Conservation (phyloP, 768 basidiomycete genomes). For the Rhodotorula babjevae region DNA sequence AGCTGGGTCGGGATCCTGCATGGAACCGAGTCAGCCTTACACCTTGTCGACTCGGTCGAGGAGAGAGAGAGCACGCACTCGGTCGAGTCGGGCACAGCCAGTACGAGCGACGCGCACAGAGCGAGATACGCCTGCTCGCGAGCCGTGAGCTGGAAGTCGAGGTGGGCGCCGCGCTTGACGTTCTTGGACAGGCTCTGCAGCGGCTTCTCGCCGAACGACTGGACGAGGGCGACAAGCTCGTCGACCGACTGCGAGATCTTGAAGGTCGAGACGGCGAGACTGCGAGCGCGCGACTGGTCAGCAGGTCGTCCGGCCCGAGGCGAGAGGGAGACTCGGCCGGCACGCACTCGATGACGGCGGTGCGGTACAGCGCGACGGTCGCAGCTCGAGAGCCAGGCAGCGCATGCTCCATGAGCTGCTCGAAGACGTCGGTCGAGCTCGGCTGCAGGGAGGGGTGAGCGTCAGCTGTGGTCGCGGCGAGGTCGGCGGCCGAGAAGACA, state of each 20-base stretch:
- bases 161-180: conserved; percentile 7
- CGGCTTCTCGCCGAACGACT: conserved; percentile 18
- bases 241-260: conserved; percentile 2
- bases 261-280: conserved; percentile 11
- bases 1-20: conserved; percentile 6
- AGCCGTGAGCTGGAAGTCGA: background rate
- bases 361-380: conserved; percentile 14
- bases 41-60: rapidly evolving
- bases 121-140: conserved; percentile 24
- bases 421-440: background rate
- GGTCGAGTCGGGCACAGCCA: background rate
- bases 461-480: background rate
- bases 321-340: no score
- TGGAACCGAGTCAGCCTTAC: background rate
- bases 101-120: conserved; percentile 15
- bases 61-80: background rate
- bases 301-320: background rate
- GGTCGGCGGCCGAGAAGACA: rapidly evolving
- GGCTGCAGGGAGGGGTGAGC: background rate
- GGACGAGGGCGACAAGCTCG: conserved; percentile 6
- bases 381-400: background rate
- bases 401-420: conserved; percentile 9
- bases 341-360: background rate
- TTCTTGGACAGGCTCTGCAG: conserved; percentile 15
- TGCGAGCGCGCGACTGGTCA: background rate